Evolutionary conservation across 2,329 filamentous ascomycete species (phyloP), one percentile per base, ranked within the genome.

Genomic region (Aspergillus sp.): DNA sequence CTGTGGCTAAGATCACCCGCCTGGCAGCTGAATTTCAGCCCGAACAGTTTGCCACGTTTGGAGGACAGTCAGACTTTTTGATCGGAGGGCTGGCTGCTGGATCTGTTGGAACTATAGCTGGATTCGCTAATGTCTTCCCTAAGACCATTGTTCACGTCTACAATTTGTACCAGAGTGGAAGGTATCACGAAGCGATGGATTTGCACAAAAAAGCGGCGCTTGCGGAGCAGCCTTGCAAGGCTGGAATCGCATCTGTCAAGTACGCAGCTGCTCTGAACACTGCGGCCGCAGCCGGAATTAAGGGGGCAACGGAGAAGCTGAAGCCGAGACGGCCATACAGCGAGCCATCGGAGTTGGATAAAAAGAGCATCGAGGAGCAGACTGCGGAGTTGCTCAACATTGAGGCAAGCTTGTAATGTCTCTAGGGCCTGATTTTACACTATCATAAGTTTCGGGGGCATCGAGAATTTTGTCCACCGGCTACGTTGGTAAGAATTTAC

Each of bases 21-120:
- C 69, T 85, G 3, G 73, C 79, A 1, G 79, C 77, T 30, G 72
- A 72, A 16, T 76, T 87, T 52, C 68, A 77, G 0, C 69, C 79
- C 0, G 75, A 80, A 2, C 67, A 77, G 10, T 91, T 91, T 64
- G 81, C 85, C 1, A 81, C 83, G 0, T 90, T 83, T 61, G 87
- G 86, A 1, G 88, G 88, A 1, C 87, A 90, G 71, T 83, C 82
- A 1, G 87, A 90, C 62, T 90, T 88, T 65, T 66, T 90, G 50
- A 70, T 84, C 17, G 79, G 76, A 2, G 81, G 79, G 0, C 59
- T 85, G 11, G 74, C 75, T 1, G 75, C 76, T 3, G 82, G 82
- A 1, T 76, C 73, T 16, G 75, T 77, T 0, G 82, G 82, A 0
- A 82, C 79, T 55, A 81, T 85, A 47, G 76, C 79, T 2, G 81